Evolutionary conservation across 129 eudicot genomes (phyloP).

Genomic region (Flaveria sonorensis): DNA sequence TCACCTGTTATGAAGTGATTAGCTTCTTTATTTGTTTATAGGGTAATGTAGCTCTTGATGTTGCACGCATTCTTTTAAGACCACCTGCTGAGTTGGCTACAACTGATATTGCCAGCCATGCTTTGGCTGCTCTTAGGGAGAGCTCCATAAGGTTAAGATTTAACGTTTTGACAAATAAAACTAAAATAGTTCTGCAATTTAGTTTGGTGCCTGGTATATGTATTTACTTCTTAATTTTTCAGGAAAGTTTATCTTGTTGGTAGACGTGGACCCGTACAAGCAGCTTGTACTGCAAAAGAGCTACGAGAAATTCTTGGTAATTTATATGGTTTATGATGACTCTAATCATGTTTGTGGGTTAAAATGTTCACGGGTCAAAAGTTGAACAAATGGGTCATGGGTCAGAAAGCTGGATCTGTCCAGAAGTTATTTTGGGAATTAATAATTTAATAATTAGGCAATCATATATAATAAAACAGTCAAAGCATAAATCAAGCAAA

Average conservation of each 20-base stretch:
- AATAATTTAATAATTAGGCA: too few relatives aligned
- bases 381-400: too few relatives aligned
- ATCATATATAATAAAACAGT: too few relatives aligned
- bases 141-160: constrained; percentile 71
- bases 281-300: constrained; percentile 97
- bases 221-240: constrained; percentile 18
- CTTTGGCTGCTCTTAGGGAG: constrained; percentile 65
- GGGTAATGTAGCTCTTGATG: constrained; percentile 99
- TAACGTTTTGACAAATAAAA: neutral
- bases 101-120: constrained; percentile 84
- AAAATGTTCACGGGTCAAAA: too few relatives aligned
- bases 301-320: constrained; percentile 84
- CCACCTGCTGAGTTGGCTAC: constrained; percentile 69
- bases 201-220: constrained; percentile 19
- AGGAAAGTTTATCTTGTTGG: constrained; percentile 95
- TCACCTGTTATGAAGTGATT: neutral
- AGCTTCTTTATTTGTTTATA: constrained; percentile 28
- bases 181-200: neutral
- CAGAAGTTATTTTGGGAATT: too few relatives aligned
- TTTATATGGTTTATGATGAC: constrained; percentile 15
- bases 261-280: constrained; percentile 96
- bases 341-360: too few relatives aligned
- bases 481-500: too few relatives aligned
- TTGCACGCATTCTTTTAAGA: constrained; percentile 81
- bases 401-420: too few relatives aligned